These are phyloP conservation scores for Malus asiatica DNA, from an alignment of 306 rosid genomes.

Conservation along the genomic window DNA sequence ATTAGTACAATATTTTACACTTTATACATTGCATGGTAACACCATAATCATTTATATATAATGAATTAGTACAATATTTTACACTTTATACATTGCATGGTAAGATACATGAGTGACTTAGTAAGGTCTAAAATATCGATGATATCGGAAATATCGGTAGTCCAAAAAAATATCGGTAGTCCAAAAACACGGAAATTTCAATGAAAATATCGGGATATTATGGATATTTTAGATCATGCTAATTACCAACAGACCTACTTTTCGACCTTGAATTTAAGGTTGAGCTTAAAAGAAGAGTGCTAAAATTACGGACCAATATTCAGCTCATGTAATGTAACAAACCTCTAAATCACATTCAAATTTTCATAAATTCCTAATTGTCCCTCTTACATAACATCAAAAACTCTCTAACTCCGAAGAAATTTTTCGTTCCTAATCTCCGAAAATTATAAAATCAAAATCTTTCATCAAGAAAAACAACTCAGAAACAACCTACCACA, in stretches of 20 bases:
- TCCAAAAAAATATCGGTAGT: too few relatives aligned
- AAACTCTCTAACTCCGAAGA: not conserved
- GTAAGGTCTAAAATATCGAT: too few relatives aligned
- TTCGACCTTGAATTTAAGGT: not conserved
- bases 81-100: too few relatives aligned
- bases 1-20: too few relatives aligned
- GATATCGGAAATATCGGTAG: too few relatives aligned
- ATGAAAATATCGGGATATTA: too few relatives aligned
- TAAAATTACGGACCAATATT: not conserved
- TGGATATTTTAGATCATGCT: too few relatives aligned
- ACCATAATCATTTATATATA: too few relatives aligned
- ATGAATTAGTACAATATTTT: too few relatives aligned
- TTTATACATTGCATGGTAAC: too few relatives aligned
- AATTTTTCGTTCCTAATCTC: not conserved
- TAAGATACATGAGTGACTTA: too few relatives aligned
- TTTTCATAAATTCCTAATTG: not conserved
- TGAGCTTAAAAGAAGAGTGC: not conserved
- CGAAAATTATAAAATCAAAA: not conserved
- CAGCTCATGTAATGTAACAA: not conserved
- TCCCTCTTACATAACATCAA: not conserved
- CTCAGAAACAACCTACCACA: not conserved
- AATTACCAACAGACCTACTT: not conserved
- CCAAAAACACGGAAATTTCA: too few relatives aligned
- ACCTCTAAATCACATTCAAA: not conserved
- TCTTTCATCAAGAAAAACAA: not conserved